Evolutionary conservation across 1,284 basidiomycete genomes (phyloP), one percentile per base, ranked within the genome.

Genomic region (Tilletia caries): DNA sequence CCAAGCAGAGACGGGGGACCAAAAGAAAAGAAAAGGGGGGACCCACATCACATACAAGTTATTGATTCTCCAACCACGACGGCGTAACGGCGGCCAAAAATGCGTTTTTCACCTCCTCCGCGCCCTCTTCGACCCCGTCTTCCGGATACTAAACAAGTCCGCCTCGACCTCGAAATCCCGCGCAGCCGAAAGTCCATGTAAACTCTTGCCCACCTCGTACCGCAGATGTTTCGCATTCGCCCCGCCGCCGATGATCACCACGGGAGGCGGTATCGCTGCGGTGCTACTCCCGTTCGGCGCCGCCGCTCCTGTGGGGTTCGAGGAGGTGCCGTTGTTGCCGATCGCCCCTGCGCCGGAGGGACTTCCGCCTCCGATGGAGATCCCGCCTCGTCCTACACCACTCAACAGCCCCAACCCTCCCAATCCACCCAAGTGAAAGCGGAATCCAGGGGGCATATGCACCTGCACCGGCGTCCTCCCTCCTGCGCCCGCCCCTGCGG

Each of bases 161-260:
- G 76, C 75, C 71, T 82, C 81, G 27, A 82, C 72, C 71, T 82
- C 81, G 69, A 79, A 77, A 74, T 82, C 81, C 68, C 78, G 77
- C 44, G 81, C 81, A 20, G 74, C 67, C n/a, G 79, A 81, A 1
- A 82, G 73, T 72, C 81, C 79, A 64, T 73, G 71, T 34, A 82
- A 73, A 58, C 76, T 78, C 70, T 81, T 81, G 48, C 80, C 80
- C 20, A 76, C 75, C 68, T 82, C 81, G 79, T 79, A 82, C 34
- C 79, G 68, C 50, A 81, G 66, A 32, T 37, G 33, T 15, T 62
- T 62, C 27, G 58, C 48, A 25, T 25, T 64, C 37, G 37, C 37
- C 37, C n/a, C n/a, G 41, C 60, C 43, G 2, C 69, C 48, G 20
- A 65, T 41, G 37, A 41, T 41, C 37, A 41, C 37, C 37, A 41